phyloP scores from a whole-genome alignment of 305 asterid species.

The Rubia balearica region DNA sequence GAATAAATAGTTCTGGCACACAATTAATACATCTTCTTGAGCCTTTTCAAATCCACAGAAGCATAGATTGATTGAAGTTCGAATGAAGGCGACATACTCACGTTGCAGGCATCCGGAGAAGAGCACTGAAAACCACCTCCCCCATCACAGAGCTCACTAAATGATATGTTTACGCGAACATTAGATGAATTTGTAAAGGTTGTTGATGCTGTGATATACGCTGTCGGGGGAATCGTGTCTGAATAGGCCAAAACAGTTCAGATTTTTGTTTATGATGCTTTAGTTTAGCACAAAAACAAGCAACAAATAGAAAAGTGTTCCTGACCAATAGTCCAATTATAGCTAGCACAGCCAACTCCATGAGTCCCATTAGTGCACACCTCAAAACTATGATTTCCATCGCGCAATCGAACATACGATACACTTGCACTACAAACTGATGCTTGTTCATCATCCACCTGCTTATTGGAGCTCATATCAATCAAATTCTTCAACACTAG shows the following conservation, averaged over 20 bases:
- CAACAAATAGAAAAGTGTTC: conserved; percentile 9
- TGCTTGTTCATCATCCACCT: conserved; percentile 56
- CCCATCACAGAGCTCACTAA: conserved; percentile 64
- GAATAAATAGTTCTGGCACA: background rate
- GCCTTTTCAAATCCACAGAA: background rate
- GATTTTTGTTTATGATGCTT: background rate
- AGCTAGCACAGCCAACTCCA: conserved; percentile 56
- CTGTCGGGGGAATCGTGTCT: conserved; percentile 75
- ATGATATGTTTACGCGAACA: conserved; percentile 55
- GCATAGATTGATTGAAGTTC: conserved; percentile 2
- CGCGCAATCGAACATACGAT: conserved; percentile 41
- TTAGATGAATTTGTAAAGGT: conserved; percentile 63
- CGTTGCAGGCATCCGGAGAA: conserved; percentile 65
- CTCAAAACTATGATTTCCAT: conserved; percentile 72
- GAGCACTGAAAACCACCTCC: conserved; percentile 69
- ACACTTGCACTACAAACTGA: conserved; percentile 52
- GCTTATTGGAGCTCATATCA: conserved; percentile 24
- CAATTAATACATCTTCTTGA: background rate
- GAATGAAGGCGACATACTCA: conserved; percentile 48
- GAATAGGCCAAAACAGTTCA: background rate
- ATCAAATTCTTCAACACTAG: background rate
- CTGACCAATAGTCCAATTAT: conserved; percentile 79
- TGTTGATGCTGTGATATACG: conserved; percentile 40
- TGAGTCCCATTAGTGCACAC: conserved; percentile 53
- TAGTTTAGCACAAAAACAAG: background rate